Evolutionary conservation across 805 yeast species (phyloP).

Genomic region (Yamadazyma phyllophila): DNA sequence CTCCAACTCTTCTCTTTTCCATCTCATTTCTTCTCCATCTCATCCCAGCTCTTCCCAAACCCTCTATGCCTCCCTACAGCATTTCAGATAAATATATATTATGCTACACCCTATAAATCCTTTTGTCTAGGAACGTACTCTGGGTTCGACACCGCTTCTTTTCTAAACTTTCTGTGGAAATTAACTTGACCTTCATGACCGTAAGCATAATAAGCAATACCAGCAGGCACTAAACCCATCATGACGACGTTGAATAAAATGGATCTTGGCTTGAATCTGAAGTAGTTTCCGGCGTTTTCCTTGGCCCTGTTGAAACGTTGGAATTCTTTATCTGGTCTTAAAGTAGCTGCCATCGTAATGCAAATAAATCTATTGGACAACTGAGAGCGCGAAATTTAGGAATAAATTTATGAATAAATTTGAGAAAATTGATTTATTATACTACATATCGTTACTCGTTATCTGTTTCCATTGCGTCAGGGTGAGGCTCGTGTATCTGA

Average conservation of each 20-base stretch:
- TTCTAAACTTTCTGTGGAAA: slow-evolving; percentile 35
- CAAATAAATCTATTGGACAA: slow-evolving; percentile 2
- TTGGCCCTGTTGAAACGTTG: slow-evolving; percentile 42
- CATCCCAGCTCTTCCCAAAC: too few relatives aligned
- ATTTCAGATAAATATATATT: background rate
- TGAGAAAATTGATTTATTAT: background rate
- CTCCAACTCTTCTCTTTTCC: too few relatives aligned
- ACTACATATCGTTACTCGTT: background rate
- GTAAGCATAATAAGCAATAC: slow-evolving; percentile 36
- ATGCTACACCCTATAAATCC: slow-evolving; percentile 7
- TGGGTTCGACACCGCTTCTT: slow-evolving; percentile 31
- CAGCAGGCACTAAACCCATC: slow-evolving; percentile 41
- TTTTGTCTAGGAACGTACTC: slow-evolving; percentile 40
- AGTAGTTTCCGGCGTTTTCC: slow-evolving; percentile 40
- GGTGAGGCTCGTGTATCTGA: too few relatives aligned
- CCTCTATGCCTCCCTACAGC: background rate
- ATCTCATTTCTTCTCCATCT: too few relatives aligned
- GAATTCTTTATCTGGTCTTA: slow-evolving; percentile 41
- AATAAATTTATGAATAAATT: background rate
- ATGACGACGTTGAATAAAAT: slow-evolving; percentile 32
- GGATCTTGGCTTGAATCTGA: slow-evolving; percentile 41
- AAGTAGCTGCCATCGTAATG: slow-evolving; percentile 40
- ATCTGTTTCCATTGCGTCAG: background rate
- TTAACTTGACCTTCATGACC: slow-evolving; percentile 36
- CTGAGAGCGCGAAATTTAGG: background rate